Conservation (phyloP, 2,329 filamentous ascomycete species). For the Fusarium longipes region DNA sequence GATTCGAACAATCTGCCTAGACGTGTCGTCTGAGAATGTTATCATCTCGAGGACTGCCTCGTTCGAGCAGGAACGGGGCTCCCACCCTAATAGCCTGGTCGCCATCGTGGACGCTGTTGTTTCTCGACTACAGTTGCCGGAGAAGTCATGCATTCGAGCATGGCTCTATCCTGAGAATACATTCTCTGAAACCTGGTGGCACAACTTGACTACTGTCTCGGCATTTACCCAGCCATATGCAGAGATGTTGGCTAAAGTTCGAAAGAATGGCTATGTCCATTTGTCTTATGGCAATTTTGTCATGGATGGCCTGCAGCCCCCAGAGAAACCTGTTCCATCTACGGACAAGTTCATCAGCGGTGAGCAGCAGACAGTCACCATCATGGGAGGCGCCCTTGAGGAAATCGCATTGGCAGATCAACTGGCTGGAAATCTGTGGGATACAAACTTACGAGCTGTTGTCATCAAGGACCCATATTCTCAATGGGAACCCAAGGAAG, state of each 20-base stretch:
- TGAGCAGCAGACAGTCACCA: background rate
- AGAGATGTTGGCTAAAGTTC: background rate
- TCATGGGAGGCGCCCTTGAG: background rate
- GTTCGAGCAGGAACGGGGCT: background rate
- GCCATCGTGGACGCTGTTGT: background rate
- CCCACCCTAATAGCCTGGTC: fast-evolving
- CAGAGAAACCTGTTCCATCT: background rate
- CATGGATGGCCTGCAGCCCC: background rate
- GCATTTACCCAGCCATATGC: background rate
- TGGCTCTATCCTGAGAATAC: background rate
- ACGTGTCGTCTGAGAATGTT: background rate
- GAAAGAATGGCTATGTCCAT: background rate
- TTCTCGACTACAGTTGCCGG: fast-evolving
- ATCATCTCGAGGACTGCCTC: background rate
- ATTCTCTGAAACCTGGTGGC: background rate
- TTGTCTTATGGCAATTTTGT: background rate
- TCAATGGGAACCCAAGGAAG: background rate
- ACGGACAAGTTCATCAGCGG: background rate
- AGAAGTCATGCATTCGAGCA: no score
- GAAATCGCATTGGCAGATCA: background rate
- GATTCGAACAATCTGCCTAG: background rate
- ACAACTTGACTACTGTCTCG: background rate
- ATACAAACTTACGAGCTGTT: no score
- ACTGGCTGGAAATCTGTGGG: no score
- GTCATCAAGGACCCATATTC: background rate